phyloP scores from a whole-genome alignment of 2,329 filamentous ascomycete genomes.

The Cladosporium sp. region DNA sequence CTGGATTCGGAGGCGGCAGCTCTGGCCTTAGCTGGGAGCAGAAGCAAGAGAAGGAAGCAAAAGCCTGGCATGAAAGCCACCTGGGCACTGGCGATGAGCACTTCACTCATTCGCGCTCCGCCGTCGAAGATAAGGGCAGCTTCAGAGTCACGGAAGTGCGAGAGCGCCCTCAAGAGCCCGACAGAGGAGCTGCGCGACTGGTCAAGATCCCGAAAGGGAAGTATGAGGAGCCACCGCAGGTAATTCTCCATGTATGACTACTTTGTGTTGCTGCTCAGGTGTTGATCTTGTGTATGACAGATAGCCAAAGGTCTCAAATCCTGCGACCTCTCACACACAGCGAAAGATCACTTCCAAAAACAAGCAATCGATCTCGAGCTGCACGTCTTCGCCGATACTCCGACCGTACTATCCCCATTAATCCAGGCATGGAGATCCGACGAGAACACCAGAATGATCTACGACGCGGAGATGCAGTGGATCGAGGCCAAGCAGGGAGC shows the following conservation, averaged over 20 bases:
- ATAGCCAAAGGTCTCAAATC: conserved; percentile 12
- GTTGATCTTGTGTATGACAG: neutral
- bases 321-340: conserved; percentile 6
- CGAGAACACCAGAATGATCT: conserved; percentile 12
- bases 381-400: conserved; percentile 10
- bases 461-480: conserved; percentile 13
- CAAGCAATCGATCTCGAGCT: conserved; percentile 8
- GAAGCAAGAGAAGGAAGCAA: conserved; percentile 12
- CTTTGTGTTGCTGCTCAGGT: neutral
- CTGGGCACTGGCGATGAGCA: conserved; percentile 12
- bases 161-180: conserved; percentile 5
- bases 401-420: conserved; percentile 2
- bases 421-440: conserved; percentile 13
- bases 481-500: conserved; percentile 11
- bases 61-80: conserved; percentile 11
- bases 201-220: conserved; percentile 8
- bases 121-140: conserved; percentile 7
- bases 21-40: conserved; percentile 5
- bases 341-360: conserved; percentile 13
- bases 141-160: conserved; percentile 12
- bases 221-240: conserved; percentile 12
- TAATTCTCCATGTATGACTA: neutral
- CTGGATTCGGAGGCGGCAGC: conserved; percentile 8
- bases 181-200: conserved; percentile 10
- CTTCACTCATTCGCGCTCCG: conserved; percentile 11